Percentiles rank a stretch among this genome's conserved stretches.
Conservation (phyloP, 768 basidiomycete species). For the Amyloporia xantha region DNA sequence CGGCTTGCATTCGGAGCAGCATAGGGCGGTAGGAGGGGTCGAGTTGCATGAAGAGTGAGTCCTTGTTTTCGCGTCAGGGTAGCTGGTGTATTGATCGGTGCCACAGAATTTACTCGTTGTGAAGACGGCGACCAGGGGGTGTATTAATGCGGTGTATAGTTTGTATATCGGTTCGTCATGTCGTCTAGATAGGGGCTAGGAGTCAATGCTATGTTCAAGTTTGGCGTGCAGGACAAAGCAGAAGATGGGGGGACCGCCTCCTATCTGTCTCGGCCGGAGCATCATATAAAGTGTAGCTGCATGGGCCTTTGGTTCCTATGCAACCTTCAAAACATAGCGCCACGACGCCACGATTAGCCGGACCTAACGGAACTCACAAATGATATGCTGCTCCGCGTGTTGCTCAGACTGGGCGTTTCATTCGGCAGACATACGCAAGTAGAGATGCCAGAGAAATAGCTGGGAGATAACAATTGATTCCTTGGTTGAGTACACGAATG, state of each 20-base stretch:
- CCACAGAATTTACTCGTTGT: not conserved
- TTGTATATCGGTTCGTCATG: not conserved
- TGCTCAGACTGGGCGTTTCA: not conserved
- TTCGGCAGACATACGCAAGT: not conserved
- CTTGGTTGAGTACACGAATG: not conserved
- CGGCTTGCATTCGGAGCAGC: conserved; percentile 25
- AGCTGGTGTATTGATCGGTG: not conserved
- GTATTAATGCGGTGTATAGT: not conserved
- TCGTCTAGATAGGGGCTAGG: too few relatives aligned
- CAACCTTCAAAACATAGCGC: not conserved
- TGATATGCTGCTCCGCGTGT: not conserved
- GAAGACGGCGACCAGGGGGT: not conserved
- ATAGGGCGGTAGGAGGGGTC: conserved; percentile 33
- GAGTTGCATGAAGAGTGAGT: conserved; percentile 38
- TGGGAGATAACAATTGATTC: not conserved
- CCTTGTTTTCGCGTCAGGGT: not conserved
- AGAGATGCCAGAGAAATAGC: not conserved
- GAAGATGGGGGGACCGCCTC: too few relatives aligned
- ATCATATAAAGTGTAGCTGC: not conserved
- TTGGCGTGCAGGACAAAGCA: too few relatives aligned
- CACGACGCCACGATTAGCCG: not conserved
- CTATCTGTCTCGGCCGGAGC: too few relatives aligned
- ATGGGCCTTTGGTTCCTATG: not conserved
- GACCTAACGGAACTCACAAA: not conserved
- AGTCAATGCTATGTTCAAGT: too few relatives aligned